phyloP scores from a whole-genome alignment of 495 filamentous ascomycete genomes.

The Ascobolus immersus region DNA sequence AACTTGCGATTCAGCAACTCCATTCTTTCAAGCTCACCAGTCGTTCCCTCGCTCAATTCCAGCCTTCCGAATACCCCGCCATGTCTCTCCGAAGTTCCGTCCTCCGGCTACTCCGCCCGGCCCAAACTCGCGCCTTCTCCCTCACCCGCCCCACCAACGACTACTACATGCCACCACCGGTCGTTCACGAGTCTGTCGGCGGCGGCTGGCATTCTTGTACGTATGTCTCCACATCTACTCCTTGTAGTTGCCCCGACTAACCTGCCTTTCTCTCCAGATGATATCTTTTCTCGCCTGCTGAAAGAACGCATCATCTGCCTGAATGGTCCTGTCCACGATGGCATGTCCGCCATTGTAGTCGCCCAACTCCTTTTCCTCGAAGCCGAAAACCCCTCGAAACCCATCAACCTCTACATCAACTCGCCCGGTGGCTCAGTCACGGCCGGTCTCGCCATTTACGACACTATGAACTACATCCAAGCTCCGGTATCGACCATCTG shows the following conservation, averaged over 20 bases:
- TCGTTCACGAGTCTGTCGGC: constrained; percentile 14
- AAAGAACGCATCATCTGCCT: constrained; percentile 85
- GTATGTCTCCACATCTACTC: constrained; percentile 11
- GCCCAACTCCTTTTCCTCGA: constrained; percentile 94
- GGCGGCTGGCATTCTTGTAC: constrained; percentile 17
- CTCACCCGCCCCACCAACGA: constrained; percentile 2
- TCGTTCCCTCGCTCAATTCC: background rate
- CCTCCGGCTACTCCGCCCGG: background rate
- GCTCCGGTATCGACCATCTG: constrained; percentile 84
- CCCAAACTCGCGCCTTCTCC: constrained; percentile 4
- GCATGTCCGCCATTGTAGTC: constrained; percentile 66
- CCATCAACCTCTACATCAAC: constrained; percentile 94
- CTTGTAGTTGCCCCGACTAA: background rate
- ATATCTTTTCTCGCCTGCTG: constrained; percentile 16
- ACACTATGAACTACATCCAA: constrained; percentile 94
- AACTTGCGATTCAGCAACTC: background rate
- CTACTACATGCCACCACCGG: constrained; percentile 14
- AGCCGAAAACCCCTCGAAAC: constrained; percentile 79
- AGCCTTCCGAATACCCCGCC: background rate
- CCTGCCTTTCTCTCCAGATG: constrained; percentile 6
- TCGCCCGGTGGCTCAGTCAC: constrained; percentile 91
- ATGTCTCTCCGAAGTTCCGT: constrained; percentile 6
- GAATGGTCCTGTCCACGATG: constrained; percentile 76
- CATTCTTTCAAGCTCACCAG: background rate
- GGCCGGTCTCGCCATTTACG: constrained; percentile 84